Evolutionary conservation across 2,329 filamentous ascomycete genomes (phyloP).

Genomic region (Fusarium redolens): DNA sequence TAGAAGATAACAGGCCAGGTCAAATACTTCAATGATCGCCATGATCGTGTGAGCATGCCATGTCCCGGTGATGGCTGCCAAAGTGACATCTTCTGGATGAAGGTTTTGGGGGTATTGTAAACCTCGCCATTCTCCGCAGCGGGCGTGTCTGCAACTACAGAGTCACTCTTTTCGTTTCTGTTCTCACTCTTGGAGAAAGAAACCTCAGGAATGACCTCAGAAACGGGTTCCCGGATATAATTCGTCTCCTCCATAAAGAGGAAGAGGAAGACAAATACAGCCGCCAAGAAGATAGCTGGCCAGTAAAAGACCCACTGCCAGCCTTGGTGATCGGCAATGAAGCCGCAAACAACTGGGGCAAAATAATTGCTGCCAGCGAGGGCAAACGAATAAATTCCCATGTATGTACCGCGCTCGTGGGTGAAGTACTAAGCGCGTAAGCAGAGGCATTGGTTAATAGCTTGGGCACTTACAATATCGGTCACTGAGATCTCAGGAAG

Average conservation of each 20-base stretch:
- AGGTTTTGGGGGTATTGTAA: conserved; percentile 49
- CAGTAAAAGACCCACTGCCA: conserved; percentile 57
- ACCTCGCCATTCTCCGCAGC: conserved; percentile 18
- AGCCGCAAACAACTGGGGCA: conserved; percentile 57
- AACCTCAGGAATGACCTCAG: background rate
- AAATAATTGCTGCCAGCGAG: conserved; percentile 56
- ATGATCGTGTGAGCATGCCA: conserved; percentile 50
- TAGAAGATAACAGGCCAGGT: conserved; percentile 58
- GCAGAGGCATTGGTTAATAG: fast-evolving
- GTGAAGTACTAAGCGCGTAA: conserved; percentile 45
- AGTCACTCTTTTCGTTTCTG: conserved; percentile 3
- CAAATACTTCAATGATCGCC: conserved; percentile 52
- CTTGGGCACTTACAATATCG: conserved; percentile 47
- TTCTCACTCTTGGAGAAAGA: background rate
- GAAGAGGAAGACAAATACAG: background rate
- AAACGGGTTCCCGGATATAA: conserved; percentile 41
- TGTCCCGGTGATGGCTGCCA: conserved; percentile 50
- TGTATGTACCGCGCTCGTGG: conserved; percentile 57
- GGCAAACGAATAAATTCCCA: conserved; percentile 54
- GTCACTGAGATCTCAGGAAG: conserved; percentile 58
- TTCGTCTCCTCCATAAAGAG: conserved; percentile 6
- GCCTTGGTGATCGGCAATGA: conserved; percentile 55
- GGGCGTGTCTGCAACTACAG: background rate
- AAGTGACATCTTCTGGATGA: conserved; percentile 56
- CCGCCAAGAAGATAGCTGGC: background rate